phyloP scores from a whole-genome alignment of 2,329 filamentous ascomycete genomes.

The Diplodia mutila region DNA sequence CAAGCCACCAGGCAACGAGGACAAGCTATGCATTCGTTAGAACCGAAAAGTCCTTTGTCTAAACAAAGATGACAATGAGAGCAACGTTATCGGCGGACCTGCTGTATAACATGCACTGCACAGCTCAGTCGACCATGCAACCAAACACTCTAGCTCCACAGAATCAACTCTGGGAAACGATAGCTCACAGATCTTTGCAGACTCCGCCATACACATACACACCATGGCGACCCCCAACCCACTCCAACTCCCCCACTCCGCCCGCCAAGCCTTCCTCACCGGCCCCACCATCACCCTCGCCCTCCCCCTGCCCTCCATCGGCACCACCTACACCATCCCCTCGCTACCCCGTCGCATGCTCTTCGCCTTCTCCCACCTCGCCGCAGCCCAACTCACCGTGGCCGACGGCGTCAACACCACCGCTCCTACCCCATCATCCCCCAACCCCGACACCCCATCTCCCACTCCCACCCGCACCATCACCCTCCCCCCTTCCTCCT shows the following conservation, averaged over 20 bases:
- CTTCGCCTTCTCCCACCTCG: constrained; percentile 11
- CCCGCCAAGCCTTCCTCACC: constrained; percentile 3
- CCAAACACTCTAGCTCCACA: background rate
- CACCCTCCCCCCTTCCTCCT: constrained; percentile 2
- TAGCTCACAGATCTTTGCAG: background rate
- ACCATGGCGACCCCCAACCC: background rate
- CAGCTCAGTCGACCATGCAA: background rate
- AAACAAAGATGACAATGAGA: background rate
- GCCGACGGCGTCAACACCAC: background rate
- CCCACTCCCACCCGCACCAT: background rate
- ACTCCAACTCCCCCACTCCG: background rate
- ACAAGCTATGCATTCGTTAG: background rate
- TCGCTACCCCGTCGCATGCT: constrained; percentile 17
- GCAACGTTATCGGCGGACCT: background rate
- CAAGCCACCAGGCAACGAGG: background rate
- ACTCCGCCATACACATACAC: background rate
- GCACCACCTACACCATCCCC: constrained; percentile 13
- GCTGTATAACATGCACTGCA: background rate
- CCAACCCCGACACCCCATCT: background rate
- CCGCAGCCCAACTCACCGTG: constrained; percentile 11
- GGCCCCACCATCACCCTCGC: constrained; percentile 7
- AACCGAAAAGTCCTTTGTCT: background rate
- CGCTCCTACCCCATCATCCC: background rate
- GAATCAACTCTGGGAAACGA: background rate
- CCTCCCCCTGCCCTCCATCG: constrained; percentile 1